A percentile compares a stretch with the other conserved stretches of the same genome.
These are phyloP conservation scores for Geranium brycei DNA, from an alignment of 345 rosid species.

Conservation along the genomic window DNA sequence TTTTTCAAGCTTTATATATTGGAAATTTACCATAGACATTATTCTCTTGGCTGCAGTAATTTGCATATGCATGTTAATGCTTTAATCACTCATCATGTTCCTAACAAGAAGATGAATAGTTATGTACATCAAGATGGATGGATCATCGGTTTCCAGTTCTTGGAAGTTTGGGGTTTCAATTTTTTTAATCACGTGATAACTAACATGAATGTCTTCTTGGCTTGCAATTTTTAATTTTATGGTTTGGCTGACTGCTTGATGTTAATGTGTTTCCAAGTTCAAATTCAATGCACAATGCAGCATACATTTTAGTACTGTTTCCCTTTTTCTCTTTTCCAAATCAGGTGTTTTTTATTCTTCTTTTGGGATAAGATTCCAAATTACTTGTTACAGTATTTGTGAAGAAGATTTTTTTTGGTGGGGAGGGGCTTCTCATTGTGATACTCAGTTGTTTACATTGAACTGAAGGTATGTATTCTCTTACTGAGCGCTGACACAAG, in stretches of 20 bases:
- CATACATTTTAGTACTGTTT: background rate
- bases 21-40: background rate
- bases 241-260: background rate
- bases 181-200: no score
- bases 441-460: background rate
- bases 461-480: background rate
- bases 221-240: background rate
- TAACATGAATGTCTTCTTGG: background rate
- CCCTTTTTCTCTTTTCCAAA: background rate
- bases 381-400: background rate
- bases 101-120: background rate
- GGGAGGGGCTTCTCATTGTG: background rate
- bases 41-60: no score
- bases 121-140: background rate
- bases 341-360: background rate
- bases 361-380: background rate
- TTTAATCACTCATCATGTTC: background rate
- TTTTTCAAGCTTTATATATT: background rate
- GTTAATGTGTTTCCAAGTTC: background rate
- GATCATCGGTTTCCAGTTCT: background rate
- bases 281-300: background rate
- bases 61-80: background rate
- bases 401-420: background rate
- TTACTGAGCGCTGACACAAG: background rate
- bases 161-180: background rate